Conservation (phyloP, 1,139 yeast species). For the Candida anutae region DNA sequence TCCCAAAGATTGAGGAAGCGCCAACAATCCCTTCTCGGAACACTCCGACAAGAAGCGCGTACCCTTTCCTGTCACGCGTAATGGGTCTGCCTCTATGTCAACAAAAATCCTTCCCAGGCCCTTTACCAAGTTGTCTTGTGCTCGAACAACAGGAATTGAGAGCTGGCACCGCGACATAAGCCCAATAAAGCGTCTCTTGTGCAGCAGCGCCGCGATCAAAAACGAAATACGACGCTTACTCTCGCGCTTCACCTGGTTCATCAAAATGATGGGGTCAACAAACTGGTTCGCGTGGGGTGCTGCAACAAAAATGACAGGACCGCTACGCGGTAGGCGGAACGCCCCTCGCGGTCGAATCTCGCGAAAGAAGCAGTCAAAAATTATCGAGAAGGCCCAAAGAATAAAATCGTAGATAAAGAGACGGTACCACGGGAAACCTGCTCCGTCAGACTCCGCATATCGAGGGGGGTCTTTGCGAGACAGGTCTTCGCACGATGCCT, state of each 20-base stretch:
- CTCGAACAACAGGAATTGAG: conserved; percentile 84
- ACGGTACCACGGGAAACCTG: conserved; percentile 29
- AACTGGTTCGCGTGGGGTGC: conserved; percentile 98
- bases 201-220: conserved; percentile 78
- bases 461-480: no score
- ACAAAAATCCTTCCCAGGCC: conserved; percentile 56
- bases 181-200: conserved; percentile 63
- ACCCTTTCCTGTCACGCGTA: conserved; percentile 51
- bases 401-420: conserved; percentile 40
- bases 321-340: conserved; percentile 71
- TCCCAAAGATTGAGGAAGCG: conserved; percentile 75
- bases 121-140: conserved; percentile 69
- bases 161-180: conserved; percentile 65
- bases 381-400: conserved; percentile 38
- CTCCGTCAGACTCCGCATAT: no score
- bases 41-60: conserved; percentile 67
- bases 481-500: no score
- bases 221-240: conserved; percentile 74
- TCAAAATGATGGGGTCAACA: conserved; percentile 80
- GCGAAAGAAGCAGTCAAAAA: conserved; percentile 63
- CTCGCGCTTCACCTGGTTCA: conserved; percentile 72
- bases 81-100: conserved; percentile 38
- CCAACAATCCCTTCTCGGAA: conserved; percentile 59
- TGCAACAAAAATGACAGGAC: conserved; percentile 90
- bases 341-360: conserved; percentile 91